Conservation (phyloP, 176 grass and related monocot genomes). For the Miscanthus lutarioriparius region DNA sequence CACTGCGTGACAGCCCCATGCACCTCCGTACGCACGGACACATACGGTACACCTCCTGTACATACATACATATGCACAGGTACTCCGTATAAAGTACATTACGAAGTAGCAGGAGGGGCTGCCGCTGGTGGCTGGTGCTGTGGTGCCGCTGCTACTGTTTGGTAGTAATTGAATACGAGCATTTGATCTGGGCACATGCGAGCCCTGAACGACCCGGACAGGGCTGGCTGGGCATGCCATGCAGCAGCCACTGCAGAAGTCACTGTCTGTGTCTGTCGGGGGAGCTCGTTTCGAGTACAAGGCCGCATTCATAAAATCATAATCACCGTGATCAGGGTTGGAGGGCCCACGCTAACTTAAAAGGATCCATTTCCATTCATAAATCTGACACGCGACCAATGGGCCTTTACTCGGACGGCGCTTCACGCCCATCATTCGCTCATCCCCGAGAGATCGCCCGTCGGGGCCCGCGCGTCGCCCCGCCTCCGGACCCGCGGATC, state of each 20-base stretch:
- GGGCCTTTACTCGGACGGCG: constrained; percentile 31
- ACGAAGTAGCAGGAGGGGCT: no score
- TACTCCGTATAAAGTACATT: no score
- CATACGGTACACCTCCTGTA: neutral
- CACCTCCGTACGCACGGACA: neutral
- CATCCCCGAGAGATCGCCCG: neutral
- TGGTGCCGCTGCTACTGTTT: neutral
- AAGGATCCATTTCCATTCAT: neutral
- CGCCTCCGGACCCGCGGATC: neutral
- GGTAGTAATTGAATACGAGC: neutral
- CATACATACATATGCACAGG: neutral
- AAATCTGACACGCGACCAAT: constrained; percentile 37
- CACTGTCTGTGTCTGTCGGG: neutral
- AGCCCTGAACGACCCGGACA: neutral
- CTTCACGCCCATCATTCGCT: constrained; percentile 2
- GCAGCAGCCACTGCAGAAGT: neutral
- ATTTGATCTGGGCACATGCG: constrained; percentile 5
- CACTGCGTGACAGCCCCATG: constrained; percentile 4
- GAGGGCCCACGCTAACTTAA: neutral
- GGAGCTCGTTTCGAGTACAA: neutral
- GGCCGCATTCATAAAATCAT: neutral
- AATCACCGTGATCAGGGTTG: neutral
- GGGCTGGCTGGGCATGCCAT: neutral
- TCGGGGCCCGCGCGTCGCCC: neutral
- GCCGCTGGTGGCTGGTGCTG: no score